These are phyloP conservation scores for Backusella morwellensis DNA, from an alignment of 192 early-diverging fungal genomes.

Conservation along the genomic window DNA sequence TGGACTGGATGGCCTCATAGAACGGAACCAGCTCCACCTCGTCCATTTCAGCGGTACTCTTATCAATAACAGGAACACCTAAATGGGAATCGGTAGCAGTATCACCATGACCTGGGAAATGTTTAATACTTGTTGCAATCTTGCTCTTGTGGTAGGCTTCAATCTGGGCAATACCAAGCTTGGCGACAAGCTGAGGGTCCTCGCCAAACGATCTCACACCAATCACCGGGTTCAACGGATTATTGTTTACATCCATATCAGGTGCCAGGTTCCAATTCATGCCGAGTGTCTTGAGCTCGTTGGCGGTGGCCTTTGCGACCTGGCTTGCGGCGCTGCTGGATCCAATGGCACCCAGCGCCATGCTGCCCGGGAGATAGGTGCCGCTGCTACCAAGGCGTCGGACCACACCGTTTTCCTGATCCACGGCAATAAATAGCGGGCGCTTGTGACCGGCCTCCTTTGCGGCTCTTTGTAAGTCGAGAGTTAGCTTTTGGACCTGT, in stretches of 20 bases:
- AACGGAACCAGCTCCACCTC: constrained; percentile 34
- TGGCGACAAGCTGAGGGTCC: constrained; percentile 28
- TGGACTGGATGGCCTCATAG: constrained; percentile 18
- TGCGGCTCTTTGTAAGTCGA: constrained; percentile 27
- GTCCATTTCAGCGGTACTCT: constrained; percentile 29
- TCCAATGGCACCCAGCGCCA: constrained; percentile 36
- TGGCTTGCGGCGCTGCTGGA: constrained; percentile 18
- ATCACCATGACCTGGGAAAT: constrained; percentile 43
- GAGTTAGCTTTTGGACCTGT: constrained; percentile 27
- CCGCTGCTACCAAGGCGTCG: constrained; percentile 32
- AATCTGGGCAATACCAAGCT: constrained; percentile 30
- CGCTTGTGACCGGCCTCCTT: constrained; percentile 30
- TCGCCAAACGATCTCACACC: constrained; percentile 41
- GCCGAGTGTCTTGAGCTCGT: constrained; percentile 29
- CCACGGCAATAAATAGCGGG: constrained; percentile 35
- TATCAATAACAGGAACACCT: constrained; percentile 39
- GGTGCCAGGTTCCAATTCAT: constrained; percentile 42
- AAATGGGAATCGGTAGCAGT: constrained; percentile 41
- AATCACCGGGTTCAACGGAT: constrained; percentile 40
- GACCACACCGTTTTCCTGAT: constrained; percentile 44
- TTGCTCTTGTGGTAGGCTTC: constrained; percentile 24
- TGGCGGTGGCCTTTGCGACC: constrained; percentile 27
- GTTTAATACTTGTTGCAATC: constrained; percentile 37
- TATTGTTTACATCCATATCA: constrained; percentile 41
- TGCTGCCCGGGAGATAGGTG: constrained; percentile 41